These are phyloP conservation scores for Aspergillus proliferans DNA, from an alignment of 2,329 filamentous ascomycete species.

Conservation along the genomic window DNA sequence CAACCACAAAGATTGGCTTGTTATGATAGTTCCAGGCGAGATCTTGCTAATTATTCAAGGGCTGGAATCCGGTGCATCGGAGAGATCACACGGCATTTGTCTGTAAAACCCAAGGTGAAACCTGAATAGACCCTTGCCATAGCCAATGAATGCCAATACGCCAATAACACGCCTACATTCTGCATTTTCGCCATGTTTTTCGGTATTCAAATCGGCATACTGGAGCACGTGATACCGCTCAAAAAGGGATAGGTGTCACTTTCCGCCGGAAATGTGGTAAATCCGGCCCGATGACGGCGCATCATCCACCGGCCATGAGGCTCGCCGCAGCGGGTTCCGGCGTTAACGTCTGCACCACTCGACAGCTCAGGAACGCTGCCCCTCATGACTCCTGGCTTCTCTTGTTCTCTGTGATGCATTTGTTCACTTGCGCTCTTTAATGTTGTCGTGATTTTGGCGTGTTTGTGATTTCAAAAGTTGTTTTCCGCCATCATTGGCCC, in stretches of 20 bases:
- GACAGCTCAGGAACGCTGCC: not conserved
- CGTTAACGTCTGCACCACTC: slow-evolving; percentile 1
- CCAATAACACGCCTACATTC: too few relatives aligned
- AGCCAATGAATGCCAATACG: too few relatives aligned
- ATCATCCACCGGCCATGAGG: slow-evolving; percentile 2
- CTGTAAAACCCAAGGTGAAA: too few relatives aligned
- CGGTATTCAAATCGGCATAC: too few relatives aligned
- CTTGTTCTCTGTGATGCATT: slow-evolving; percentile 2
- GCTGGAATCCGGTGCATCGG: too few relatives aligned
- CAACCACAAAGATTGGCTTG: too few relatives aligned
- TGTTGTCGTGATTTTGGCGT: slow-evolving; percentile 4
- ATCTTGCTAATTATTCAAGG: too few relatives aligned
- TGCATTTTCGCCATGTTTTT: too few relatives aligned
- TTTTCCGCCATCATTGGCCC: slow-evolving; percentile 17
- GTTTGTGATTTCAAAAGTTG: not conserved
- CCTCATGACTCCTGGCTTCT: slow-evolving; percentile 3
- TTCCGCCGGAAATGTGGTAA: slow-evolving; percentile 6
- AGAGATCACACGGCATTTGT: too few relatives aligned
- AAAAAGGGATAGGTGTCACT: slow-evolving; percentile 13
- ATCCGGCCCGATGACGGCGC: slow-evolving; percentile 9
- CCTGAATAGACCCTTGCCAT: too few relatives aligned
- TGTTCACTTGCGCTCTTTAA: slow-evolving; percentile 3
- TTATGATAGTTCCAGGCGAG: too few relatives aligned
- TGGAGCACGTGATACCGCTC: slow-evolving; percentile 3
- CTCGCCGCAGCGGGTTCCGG: not conserved